These are phyloP conservation scores for Pachysandra terminalis DNA, from an alignment of 164 flowering plant species.

Conservation along the genomic window DNA sequence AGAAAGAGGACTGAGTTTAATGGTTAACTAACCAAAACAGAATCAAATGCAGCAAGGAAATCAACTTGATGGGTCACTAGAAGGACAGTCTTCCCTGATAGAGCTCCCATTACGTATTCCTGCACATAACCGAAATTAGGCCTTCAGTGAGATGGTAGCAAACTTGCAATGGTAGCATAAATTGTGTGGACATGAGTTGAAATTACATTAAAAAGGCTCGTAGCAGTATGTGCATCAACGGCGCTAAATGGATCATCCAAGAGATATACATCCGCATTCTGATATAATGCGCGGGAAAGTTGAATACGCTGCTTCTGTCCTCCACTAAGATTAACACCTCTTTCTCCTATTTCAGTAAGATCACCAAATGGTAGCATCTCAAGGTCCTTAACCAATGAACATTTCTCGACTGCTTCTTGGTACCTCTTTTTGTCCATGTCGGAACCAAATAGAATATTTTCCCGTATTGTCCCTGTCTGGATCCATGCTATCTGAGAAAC, in stretches of 20 bases:
- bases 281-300: constrained; percentile 88
- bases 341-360: constrained; percentile 80
- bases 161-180: constrained; percentile 1
- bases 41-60: constrained; percentile 79
- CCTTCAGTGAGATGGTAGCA: constrained; percentile 1
- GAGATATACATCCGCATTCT: constrained; percentile 77
- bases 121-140: constrained; percentile 23
- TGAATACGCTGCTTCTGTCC: constrained; percentile 93
- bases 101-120: constrained; percentile 78
- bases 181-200: constrained; percentile 21
- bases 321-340: constrained; percentile 90
- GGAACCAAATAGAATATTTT: constrained; percentile 76
- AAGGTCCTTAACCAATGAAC: too few species aligned
- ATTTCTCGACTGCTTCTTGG: constrained; percentile 46
- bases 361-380: constrained; percentile 70
- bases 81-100: constrained; percentile 66
- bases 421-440: constrained; percentile 48
- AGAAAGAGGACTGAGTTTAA: background rate
- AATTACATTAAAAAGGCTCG: too few species aligned
- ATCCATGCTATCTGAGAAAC: too few species aligned
- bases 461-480: constrained; percentile 78
- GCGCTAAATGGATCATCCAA: constrained; percentile 91
- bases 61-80: constrained; percentile 97
- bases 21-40: constrained; percentile 64
- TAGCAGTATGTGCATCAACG: too few species aligned